phyloP scores from a whole-genome alignment of 768 basidiomycete genomes.

The Termitomyces sp. region DNA sequence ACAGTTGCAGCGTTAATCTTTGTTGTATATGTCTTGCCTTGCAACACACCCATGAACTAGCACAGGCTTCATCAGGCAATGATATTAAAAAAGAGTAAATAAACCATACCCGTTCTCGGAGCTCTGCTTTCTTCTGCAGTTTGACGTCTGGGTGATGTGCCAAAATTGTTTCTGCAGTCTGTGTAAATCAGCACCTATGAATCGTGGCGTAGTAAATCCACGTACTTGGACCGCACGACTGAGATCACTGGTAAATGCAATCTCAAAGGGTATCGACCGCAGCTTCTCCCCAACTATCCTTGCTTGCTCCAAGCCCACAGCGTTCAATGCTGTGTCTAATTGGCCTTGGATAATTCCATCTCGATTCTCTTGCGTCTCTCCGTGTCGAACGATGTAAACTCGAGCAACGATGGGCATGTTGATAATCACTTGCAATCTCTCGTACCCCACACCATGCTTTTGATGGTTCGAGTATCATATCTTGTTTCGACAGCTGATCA shows the following conservation, averaged over 20 bases:
- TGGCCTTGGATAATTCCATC: conserved; percentile 70
- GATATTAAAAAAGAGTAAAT: neutral
- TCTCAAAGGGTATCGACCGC: conserved; percentile 46
- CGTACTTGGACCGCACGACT: conserved; percentile 58
- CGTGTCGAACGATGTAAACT: conserved; percentile 70
- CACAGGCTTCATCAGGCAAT: neutral
- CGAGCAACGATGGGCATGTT: conserved; percentile 28
- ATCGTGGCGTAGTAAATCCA: neutral
- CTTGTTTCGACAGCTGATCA: conserved; percentile 6
- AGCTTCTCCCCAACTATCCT: conserved; percentile 47
- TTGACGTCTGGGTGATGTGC: conserved; percentile 41
- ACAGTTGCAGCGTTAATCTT: conserved; percentile 14
- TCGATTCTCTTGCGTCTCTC: conserved; percentile 70
- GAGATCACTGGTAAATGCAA: conserved; percentile 70
- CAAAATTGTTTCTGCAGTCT: conserved; percentile 69
- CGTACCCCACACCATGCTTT: neutral
- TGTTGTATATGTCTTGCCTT: conserved; percentile 34
- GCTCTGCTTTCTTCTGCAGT: conserved; percentile 35
- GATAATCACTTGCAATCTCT: conserved; percentile 1
- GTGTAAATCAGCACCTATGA: conserved; percentile 2
- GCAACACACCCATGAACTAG: conserved; percentile 30
- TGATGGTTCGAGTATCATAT: conserved; percentile 6
- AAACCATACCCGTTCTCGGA: conserved; percentile 60
- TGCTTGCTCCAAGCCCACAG: conserved; percentile 55
- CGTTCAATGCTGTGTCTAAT: conserved; percentile 61